Conservation (phyloP, 2,329 filamentous ascomycete genomes). For the Gliomastix tumulicola region DNA sequence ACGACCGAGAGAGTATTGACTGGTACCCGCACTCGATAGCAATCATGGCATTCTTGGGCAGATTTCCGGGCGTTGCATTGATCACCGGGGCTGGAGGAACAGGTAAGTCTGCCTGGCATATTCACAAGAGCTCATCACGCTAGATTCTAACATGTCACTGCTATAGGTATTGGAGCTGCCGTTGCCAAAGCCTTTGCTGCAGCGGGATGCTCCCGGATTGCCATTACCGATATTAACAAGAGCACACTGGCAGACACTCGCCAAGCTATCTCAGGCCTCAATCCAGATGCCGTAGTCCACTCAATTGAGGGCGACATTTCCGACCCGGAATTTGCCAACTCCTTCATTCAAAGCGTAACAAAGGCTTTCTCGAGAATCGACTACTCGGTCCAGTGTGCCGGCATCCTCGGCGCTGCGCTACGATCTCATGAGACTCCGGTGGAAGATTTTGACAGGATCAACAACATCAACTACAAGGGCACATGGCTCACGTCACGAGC, state of each 20-base stretch:
- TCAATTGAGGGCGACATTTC: conserved; percentile 36
- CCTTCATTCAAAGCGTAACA: conserved; percentile 22
- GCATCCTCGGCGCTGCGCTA: conserved; percentile 34
- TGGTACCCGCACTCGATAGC: too few relatives aligned
- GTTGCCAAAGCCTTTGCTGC: conserved; percentile 41
- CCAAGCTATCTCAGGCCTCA: conserved; percentile 19
- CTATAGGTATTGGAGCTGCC: conserved; percentile 48
- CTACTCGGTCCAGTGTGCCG: conserved; percentile 50
- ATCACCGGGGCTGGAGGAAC: conserved; percentile 41
- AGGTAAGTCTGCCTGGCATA: too few relatives aligned
- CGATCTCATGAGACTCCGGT: conserved; percentile 37
- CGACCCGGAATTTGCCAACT: conserved; percentile 33
- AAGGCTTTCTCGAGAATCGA: conserved; percentile 38
- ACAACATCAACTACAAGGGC: conserved; percentile 46
- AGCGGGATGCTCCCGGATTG: conserved; percentile 41
- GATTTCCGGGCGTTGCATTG: conserved; percentile 35
- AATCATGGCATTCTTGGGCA: conserved; percentile 10
- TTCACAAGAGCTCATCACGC: background rate
- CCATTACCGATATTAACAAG: conserved; percentile 44
- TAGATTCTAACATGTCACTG: background rate
- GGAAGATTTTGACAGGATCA: conserved; percentile 44
- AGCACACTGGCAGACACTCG: conserved; percentile 27
- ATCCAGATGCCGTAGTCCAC: conserved; percentile 24
- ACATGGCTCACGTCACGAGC: conserved; percentile 39
- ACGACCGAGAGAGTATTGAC: too few relatives aligned